Base-by-base conservation (phyloP, 352 stramenopile species). In the Phytophthora quininea region DNA sequence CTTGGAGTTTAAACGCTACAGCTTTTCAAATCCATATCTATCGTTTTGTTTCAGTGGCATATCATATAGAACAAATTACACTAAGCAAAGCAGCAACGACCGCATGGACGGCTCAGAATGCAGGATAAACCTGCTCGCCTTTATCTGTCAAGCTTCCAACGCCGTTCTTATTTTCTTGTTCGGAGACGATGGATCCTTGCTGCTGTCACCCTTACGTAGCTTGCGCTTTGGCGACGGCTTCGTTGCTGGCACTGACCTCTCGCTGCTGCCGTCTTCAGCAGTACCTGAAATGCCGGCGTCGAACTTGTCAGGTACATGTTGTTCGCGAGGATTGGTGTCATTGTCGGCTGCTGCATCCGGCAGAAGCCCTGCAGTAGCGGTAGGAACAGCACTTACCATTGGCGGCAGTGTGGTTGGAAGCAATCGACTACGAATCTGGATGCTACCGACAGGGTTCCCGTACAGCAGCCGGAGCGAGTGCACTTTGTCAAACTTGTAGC, bases 381-480 rank as follows among this genome's bases (percentile, higher is more conserved):
- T 10, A 5, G 35, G 35, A 40, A 10, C 35, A 11, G 5, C 35
- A 40, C 5, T 40, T 10, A 11, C 5, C 35, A 40, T 40, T 40
- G 35, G 35, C 35, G 35, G 35, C 10, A 40, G 35, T 10, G 35
- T 10, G 35, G 10, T 10, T 11, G 35, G 35, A 40, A 40, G 35
- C 35, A 40, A 40, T 10, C 35, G 35, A 49, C 27, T 32, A 47
- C 37, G 45, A 27, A 50, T 35, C 48, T 58, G 46, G 27, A 35
- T 14, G 31, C 35, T 66, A 51, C 62, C 12, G 48, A 53, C 48
- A 33, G 24, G 40, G 15, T 19, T 47, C 8, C 19, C 8, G 15
- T 47, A 47, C 15, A 40, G 35, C 35, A 40, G 35, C 10, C 35
- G 35, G 35, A 40, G 35, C 35, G 35, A 40, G 35, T 40, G 8